Conservation (phyloP, 1,139 yeast genomes). For the Arxiozyma slooffiae region DNA sequence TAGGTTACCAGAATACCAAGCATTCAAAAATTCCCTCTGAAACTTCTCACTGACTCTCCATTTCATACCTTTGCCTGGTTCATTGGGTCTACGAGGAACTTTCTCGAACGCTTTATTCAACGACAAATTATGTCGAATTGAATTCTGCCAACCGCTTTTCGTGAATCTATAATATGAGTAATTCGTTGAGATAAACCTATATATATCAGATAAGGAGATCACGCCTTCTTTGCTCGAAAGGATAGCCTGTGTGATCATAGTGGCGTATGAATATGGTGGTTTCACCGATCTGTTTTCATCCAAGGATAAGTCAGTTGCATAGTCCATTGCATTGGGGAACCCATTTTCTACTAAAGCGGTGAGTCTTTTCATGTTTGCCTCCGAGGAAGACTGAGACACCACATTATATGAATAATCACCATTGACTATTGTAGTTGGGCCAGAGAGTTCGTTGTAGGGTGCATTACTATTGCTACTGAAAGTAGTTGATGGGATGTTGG, state of each 20-base stretch:
- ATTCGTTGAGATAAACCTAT: constrained; percentile 77
- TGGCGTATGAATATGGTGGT: constrained; percentile 95
- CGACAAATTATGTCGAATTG: constrained; percentile 73
- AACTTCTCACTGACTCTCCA: constrained; percentile 90
- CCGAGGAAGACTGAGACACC: constrained; percentile 6
- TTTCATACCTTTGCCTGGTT: constrained; percentile 98
- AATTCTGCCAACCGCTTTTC: constrained; percentile 93
- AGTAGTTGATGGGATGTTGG: constrained; percentile 4
- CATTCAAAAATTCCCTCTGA: constrained; percentile 71
- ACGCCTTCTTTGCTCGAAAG: constrained; percentile 81
- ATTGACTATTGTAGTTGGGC: constrained; percentile 6
- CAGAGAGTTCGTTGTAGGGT: constrained; percentile 6
- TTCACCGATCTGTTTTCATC: constrained; percentile 88
- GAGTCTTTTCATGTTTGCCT: constrained; percentile 8
- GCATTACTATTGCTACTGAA: neutral
- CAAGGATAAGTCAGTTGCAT: constrained; percentile 45
- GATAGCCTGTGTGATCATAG: constrained; percentile 96
- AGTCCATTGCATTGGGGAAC: constrained; percentile 26
- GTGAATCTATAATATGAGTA: constrained; percentile 87
- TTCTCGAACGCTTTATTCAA: constrained; percentile 84
- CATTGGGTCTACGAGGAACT: constrained; percentile 89
- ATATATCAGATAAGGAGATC: constrained; percentile 81
- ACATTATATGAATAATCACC: constrained; percentile 5
- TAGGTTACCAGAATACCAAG: constrained; percentile 65
- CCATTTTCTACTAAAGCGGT: constrained; percentile 11